Base-by-base conservation (phyloP, 768 basidiomycete species). In the Megacollybia marginata region DNA sequence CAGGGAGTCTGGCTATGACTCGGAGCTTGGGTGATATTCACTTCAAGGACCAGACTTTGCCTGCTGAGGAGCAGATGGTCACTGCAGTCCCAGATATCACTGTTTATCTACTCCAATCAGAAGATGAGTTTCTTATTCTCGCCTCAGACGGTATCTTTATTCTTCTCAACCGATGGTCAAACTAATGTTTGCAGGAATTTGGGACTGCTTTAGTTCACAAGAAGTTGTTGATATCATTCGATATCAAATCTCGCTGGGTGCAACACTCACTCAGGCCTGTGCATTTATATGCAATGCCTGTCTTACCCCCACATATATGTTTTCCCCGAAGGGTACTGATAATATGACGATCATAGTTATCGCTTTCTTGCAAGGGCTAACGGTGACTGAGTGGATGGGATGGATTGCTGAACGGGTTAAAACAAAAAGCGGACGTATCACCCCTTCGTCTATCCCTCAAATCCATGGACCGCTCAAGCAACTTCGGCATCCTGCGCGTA, bases 301-400 rank as follows among this genome's bases (percentile, higher is more conserved):
- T 60, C 76, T 97, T 44, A 93, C 96, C 20, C 94, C 94, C 1
- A 92, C 95, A 62, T 28, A 28, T 85, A 45, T 80, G 82, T 15
- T 15, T 5, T 15, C 15, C 13, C 5, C 8, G 18, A 13, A 5
- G 8, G 96, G 96, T 16, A 97, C 94, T 64, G 96, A 99, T 70
- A 98, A 99, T 71, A 99, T 99, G 96, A 99, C 96, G 0, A 72
- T 96, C 46, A 76, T 97, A 56, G 80, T 99, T 48, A 78, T 98
- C 50, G 95, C 91, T 7, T 65, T 99, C 42, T 76, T 94, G 33
- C 78, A 88, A 54, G 94, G 90, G 38, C 82, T 83, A 52, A 88
- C 91, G n/a, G 80, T 85, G 64, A 85, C 89, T 55, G 83, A 93
- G 61, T 98, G 96, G 96, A 88, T 89, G 59, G 63, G 76, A 36